Base-by-base conservation (phyloP, 2,329 filamentous ascomycete species). In the Phialemonium atrogriseum region DNA sequence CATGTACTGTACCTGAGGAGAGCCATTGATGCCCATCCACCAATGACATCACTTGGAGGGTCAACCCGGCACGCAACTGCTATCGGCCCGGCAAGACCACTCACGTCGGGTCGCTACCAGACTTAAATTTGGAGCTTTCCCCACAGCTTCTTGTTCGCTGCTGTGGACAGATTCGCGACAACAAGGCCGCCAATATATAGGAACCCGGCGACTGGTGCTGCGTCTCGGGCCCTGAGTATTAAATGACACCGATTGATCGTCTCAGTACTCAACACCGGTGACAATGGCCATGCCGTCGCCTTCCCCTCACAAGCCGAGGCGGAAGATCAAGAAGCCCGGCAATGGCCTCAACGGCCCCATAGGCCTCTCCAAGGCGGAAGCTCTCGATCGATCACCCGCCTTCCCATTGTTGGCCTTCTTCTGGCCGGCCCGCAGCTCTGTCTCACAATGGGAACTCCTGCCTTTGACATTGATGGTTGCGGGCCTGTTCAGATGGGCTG, bases 331-430 rank as follows among this genome's bases (percentile, higher is more conserved):
- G 53, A 74, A 70, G 51, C 56, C 58, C 32, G 52, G 52, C 47
- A 58, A 60, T 39, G 56, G 60, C 44, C 43, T 46, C 49, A 44
- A 42, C 35, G 31, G 39, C 6, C 27, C 20, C 31, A 23, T 31
- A 32, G 32, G 45, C 34, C 41, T 39, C 15, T 29, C 46, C 36
- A 52, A 57, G 33, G 43, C 51, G 33, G 69, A 73, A 41, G 52
- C 62, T 30, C 56, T 71, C 33, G 56, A 70, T 31, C 65, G 68
- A 30, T 59, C 64, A 24, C 89, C 89, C 19, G 76, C 84, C 4
- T 96, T 95, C 51, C 89, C 91, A 24, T 71, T 98, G 14, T 87
- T 86, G 2, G 80, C 88, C n/a, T 89, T 98, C 51, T 73, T 98
- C 30, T 94, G 89, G 85, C 87, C 88, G 30, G 84, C 87, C 14